phyloP scores from a whole-genome alignment of 345 rosid genomes.

The Fremontodendron californicum region DNA sequence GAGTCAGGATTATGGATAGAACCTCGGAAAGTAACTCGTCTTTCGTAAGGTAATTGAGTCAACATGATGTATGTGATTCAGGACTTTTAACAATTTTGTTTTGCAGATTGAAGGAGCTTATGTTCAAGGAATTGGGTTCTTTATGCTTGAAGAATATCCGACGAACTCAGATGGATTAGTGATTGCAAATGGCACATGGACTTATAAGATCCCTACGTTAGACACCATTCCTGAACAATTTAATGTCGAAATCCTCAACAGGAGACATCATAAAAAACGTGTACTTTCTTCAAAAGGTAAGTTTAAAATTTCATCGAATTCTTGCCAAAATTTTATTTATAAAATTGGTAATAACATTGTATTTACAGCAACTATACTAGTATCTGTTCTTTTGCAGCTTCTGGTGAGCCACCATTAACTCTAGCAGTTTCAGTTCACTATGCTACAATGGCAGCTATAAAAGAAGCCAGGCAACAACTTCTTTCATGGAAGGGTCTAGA shows the following conservation, averaged over 20 bases:
- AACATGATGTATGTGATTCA: too few relatives aligned
- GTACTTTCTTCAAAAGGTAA: slow-evolving; percentile 91
- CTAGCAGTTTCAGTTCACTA: slow-evolving; percentile 81
- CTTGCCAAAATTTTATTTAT: too few relatives aligned
- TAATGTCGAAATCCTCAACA: slow-evolving; percentile 60
- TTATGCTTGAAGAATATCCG: slow-evolving; percentile 82
- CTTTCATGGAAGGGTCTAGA: slow-evolving; percentile 35
- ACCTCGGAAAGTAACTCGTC: too few relatives aligned
- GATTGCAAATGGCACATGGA: slow-evolving; percentile 69
- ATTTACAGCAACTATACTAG: too few relatives aligned
- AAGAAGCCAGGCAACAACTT: slow-evolving; percentile 64
- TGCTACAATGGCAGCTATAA: slow-evolving; percentile 68
- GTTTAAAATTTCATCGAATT: too few relatives aligned
- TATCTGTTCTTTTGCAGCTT: slow-evolving; percentile 51
- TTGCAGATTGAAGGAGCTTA: slow-evolving; percentile 96
- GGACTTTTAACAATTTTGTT: too few relatives aligned
- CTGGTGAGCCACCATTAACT: slow-evolving; percentile 85
- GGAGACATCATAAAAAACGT: slow-evolving; percentile 64
- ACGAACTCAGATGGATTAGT: slow-evolving; percentile 71
- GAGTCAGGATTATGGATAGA: too few relatives aligned
- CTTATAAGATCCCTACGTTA: slow-evolving; percentile 70
- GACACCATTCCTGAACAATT: slow-evolving; percentile 78
- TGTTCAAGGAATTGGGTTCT: slow-evolving; percentile 88
- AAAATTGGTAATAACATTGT: too few relatives aligned
- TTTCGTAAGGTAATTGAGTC: too few relatives aligned